phyloP scores from a whole-genome alignment of 495 filamentous ascomycete species.

The Penicillium cinerascens region DNA sequence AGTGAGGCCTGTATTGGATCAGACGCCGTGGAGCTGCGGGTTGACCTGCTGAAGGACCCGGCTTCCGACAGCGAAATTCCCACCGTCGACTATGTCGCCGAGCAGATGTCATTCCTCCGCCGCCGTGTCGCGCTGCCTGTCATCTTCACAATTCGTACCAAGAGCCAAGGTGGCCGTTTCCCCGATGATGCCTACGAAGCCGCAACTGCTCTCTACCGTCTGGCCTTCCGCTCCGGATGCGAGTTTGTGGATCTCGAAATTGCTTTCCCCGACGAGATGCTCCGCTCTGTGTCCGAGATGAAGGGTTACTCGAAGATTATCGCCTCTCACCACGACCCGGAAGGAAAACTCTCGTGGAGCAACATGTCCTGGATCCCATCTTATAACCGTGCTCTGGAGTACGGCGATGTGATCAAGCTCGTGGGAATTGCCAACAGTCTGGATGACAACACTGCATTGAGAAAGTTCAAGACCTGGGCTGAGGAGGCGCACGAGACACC shows the following conservation, averaged over 20 bases:
- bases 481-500: constrained; percentile 67
- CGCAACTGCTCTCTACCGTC: constrained; percentile 67
- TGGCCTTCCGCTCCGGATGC: constrained; percentile 75
- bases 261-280: constrained; percentile 70
- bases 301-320: constrained; percentile 81
- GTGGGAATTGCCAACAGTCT: constrained; percentile 75
- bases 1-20: constrained; percentile 75
- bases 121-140: constrained; percentile 73
- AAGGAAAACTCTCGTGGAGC: constrained; percentile 74
- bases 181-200: constrained; percentile 70
- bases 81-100: constrained; percentile 68
- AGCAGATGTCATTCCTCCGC: constrained; percentile 78
- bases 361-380: constrained; percentile 83
- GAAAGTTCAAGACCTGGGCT: constrained; percentile 77
- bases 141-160: constrained; percentile 89
- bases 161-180: constrained; percentile 84
- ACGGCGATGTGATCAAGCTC: constrained; percentile 92
- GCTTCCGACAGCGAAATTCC: constrained; percentile 55
- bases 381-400: constrained; percentile 82
- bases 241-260: constrained; percentile 96
- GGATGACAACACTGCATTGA: constrained; percentile 82
- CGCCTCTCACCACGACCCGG: constrained; percentile 90
- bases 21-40: constrained; percentile 89
- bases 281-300: constrained; percentile 60
- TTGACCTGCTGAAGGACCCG: constrained; percentile 85